Evolutionary conservation across 345 rosid genomes (phyloP), one percentile per base, ranked within the genome.

Genomic region (Garcia nutans): DNA sequence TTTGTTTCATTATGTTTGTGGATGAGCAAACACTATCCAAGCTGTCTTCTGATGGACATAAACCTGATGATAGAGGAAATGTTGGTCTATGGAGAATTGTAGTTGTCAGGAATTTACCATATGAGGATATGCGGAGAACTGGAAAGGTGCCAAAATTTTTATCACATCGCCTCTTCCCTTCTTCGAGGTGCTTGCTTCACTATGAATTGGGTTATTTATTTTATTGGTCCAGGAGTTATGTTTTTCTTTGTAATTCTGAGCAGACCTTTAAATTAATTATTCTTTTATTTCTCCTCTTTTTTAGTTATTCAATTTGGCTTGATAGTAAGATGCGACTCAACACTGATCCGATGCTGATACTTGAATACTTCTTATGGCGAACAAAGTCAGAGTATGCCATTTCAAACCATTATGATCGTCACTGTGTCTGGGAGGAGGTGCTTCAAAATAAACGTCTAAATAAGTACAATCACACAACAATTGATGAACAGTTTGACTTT

Each of bases 351-450:
- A 83, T 93, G 86, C 75, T 87, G 71, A 86, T 96, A 37, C 84
- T 96, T 63, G 98, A 96, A 81, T 83, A 83, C 90, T 89, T 95
- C 81, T 82, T 93, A 75, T 95, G 98, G 99, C 85, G 92, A 83
- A 83, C 81, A 41, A 88, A 76, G 72, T 87, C 98, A 77, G 97
- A 93, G 80, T 93, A 86, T 72, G 99, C 96, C 80, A 96, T 96
- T 81, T 96, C 99, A n/a, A 93, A 88, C 74, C 98, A 96, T 80
- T 96, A 96, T 78, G 97, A 89, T 68, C 89, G 99, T 22, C 97
- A 89, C 22, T 93, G 96, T 89, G 97, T 93, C 59, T 96, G 97
- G 96, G 98, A 96, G 71, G 98, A 96, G 85, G 97, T 93, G 41
- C 68, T 86, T 62, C 98, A 88, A 83, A 93, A 96, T 79, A 96